phyloP scores from a whole-genome alignment of 257 asterid genomes.

The Nicotiana paniculata region DNA sequence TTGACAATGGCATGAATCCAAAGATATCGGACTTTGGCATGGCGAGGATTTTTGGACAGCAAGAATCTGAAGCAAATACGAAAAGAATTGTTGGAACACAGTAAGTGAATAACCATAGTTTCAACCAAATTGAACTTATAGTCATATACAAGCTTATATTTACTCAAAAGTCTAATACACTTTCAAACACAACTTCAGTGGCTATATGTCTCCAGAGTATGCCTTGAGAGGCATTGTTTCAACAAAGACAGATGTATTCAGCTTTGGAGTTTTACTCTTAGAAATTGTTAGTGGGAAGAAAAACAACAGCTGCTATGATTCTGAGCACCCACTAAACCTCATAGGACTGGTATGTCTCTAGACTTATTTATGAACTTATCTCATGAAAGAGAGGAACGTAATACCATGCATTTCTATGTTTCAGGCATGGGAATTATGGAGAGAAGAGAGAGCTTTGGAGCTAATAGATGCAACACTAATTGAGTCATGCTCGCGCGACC shows the following conservation, averaged over 20 bases:
- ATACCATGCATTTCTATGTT: not conserved
- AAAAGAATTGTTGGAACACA: too few relatives aligned
- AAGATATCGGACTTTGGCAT: too few relatives aligned
- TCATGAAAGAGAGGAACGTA: not conserved
- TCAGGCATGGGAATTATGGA: conserved; percentile 41
- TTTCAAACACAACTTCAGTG: not conserved
- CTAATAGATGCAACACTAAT: conserved; percentile 21
- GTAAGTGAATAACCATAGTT: not conserved
- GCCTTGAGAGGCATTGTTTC: too few relatives aligned
- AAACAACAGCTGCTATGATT: conserved; percentile 9
- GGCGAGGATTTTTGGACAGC: too few relatives aligned
- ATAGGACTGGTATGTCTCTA: conserved; percentile 19
- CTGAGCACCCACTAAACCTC: conserved; percentile 21
- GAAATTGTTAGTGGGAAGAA: conserved; percentile 10
- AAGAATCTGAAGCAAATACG: too few relatives aligned
- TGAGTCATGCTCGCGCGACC: not conserved
- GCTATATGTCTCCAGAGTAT: too few relatives aligned
- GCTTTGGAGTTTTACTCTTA: too few relatives aligned
- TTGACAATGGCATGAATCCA: too few relatives aligned
- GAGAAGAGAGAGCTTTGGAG: conserved; percentile 23
- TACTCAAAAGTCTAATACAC: not conserved
- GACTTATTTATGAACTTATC: not conserved
- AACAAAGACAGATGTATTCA: too few relatives aligned
- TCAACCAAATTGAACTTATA: too few relatives aligned
- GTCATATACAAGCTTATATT: too few relatives aligned